Evolutionary conservation across 2,329 filamentous ascomycete genomes (phyloP).

Genomic region (Cladosporium phlei): DNA sequence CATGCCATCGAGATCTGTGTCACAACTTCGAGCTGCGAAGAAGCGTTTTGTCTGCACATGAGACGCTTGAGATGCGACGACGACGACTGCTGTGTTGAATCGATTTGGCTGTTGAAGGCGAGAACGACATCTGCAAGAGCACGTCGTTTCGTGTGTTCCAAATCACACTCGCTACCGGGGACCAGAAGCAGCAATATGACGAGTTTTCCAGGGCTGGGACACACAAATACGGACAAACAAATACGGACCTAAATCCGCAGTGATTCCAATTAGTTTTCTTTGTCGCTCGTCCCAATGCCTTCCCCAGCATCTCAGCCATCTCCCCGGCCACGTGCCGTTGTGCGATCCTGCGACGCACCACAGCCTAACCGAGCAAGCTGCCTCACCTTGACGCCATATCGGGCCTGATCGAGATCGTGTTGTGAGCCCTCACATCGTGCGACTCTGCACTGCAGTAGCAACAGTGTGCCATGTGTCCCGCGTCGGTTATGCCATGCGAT

Average conservation of each 20-base stretch:
- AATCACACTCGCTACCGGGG: no score
- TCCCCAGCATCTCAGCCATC: not conserved
- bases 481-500: not conserved
- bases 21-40: not conserved
- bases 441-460: not conserved
- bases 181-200: no score
- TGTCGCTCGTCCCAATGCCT: not conserved
- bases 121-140: not conserved
- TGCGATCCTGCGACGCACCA: not conserved
- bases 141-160: not conserved
- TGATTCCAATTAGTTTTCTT: not conserved
- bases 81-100: not conserved
- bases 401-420: no score
- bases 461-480: not conserved
- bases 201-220: no score
- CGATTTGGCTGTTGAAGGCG: not conserved
- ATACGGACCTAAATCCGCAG: constrained; percentile 6
- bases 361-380: not conserved
- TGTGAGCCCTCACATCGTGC: not conserved
- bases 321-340: constrained; percentile 6
- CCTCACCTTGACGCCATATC: no score
- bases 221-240: no score
- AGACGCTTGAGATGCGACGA: not conserved
- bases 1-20: constrained; percentile 13
- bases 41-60: no score